phyloP scores from a whole-genome alignment of 2,329 filamentous ascomycete genomes.

The Triangularia verruculosa region DNA sequence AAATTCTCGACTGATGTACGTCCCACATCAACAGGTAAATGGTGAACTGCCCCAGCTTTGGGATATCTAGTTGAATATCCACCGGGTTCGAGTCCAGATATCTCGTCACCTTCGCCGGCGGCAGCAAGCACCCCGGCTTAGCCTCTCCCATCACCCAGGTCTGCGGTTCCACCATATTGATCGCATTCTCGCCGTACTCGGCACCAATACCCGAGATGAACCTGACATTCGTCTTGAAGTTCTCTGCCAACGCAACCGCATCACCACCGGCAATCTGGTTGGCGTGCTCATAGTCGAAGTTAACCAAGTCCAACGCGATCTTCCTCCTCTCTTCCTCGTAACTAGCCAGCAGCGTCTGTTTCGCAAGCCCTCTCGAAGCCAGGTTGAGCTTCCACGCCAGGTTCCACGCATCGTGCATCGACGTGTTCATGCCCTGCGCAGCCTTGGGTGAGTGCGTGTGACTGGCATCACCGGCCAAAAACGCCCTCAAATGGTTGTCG shows the following conservation, averaged over 20 bases:
- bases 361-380: constrained; percentile 54
- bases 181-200: constrained; percentile 50
- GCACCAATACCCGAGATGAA: constrained; percentile 68
- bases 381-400: constrained; percentile 52
- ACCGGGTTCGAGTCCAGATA: constrained; percentile 77
- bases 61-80: constrained; percentile 74
- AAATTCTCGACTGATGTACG: constrained; percentile 52
- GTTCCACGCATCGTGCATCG: constrained; percentile 62
- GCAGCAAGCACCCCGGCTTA: constrained; percentile 54
- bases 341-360: constrained; percentile 53
- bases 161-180: constrained; percentile 46
- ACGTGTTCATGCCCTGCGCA: constrained; percentile 65
- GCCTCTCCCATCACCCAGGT: constrained; percentile 46
- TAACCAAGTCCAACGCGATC: constrained; percentile 56
- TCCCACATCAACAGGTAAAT: constrained; percentile 69
- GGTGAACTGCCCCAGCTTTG: constrained; percentile 73
- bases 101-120: constrained; percentile 68
- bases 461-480: constrained; percentile 67
- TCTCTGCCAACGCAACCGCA: constrained; percentile 55
- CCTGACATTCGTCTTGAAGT: constrained; percentile 63
- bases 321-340: constrained; percentile 63
- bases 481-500: constrained; percentile 59
- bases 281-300: constrained; percentile 53
- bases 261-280: constrained; percentile 56
- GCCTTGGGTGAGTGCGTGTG: constrained; percentile 72